A percentile compares a stretch with the other conserved stretches of the same genome.
phyloP scores from a whole-genome alignment of 306 rosid genomes.

The Gynostemma pentaphyllum region DNA sequence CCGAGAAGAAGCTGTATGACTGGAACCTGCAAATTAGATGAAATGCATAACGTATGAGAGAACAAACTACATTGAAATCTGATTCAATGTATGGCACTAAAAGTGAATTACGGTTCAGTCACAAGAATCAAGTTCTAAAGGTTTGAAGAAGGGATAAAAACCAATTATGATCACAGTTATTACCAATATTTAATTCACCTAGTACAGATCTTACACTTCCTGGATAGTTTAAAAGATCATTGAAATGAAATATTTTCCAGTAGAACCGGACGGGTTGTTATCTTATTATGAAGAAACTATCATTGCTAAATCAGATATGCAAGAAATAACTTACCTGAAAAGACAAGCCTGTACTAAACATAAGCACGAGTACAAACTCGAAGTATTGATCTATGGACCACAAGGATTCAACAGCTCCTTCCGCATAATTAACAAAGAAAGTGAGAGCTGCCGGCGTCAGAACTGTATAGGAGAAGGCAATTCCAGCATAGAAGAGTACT shows the following conservation, averaged over 20 bases:
- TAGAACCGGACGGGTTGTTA: neutral
- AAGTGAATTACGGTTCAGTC: neutral
- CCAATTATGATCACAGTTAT: neutral
- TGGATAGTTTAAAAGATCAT: neutral
- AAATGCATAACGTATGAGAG: neutral
- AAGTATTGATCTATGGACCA: slow-evolving; percentile 99
- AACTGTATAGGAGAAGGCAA: slow-evolving; percentile 70
- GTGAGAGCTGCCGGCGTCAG: slow-evolving; percentile 87
- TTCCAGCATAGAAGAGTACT: slow-evolving; percentile 84
- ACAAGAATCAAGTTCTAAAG: neutral
- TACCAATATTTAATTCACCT: no score
- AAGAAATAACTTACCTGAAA: slow-evolving; percentile 64
- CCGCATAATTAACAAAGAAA: slow-evolving; percentile 77
- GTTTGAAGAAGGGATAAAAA: neutral
- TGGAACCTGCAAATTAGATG: slow-evolving; percentile 50
- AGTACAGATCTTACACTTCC: neutral
- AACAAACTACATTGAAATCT: neutral
- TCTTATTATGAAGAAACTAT: neutral
- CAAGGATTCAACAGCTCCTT: slow-evolving; percentile 88
- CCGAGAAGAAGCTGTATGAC: slow-evolving; percentile 75
- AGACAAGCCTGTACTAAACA: slow-evolving; percentile 98
- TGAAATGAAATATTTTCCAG: neutral
- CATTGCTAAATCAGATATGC: neutral
- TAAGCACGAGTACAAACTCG: slow-evolving; percentile 86
- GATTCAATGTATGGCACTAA: neutral